These are phyloP conservation scores for Echites panduratus DNA, from an alignment of 257 asterid species.

Conservation along the genomic window DNA sequence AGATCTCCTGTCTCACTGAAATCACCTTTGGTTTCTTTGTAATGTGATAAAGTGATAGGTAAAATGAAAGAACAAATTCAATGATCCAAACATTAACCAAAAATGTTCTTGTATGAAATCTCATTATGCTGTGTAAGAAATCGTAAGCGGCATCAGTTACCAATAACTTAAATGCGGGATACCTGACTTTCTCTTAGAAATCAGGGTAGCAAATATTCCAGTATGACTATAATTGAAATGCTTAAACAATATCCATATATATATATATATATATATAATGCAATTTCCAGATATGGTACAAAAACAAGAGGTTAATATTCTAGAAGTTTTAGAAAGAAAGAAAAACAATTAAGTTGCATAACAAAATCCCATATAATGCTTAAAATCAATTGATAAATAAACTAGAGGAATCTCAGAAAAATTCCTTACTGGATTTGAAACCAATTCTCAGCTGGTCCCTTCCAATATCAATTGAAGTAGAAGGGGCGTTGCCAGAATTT, in stretches of 20 bases:
- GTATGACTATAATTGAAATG: not conserved
- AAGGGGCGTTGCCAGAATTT: constrained; percentile 8
- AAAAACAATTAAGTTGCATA: not conserved
- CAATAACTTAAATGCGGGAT: not conserved
- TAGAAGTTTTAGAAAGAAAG: not conserved
- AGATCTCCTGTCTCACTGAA: not conserved
- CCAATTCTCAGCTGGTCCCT: constrained; percentile 29
- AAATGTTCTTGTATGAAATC: not conserved
- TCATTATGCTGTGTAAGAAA: not conserved
- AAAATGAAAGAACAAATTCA: not conserved
- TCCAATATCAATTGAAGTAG: constrained; percentile 11
- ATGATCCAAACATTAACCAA: not conserved
- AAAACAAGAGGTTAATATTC: not conserved
- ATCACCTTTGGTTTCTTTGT: not conserved
- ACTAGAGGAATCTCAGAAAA: not conserved
- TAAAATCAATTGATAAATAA: not conserved
- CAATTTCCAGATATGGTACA: not conserved
- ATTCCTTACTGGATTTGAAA: constrained; percentile 34
- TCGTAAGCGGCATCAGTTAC: not conserved
- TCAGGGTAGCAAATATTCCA: not conserved
- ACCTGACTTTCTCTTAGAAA: not conserved
- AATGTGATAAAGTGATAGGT: not conserved
- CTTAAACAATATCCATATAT: not conserved
- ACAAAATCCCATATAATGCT: not conserved
- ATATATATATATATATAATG: too few relatives aligned